phyloP scores from a whole-genome alignment of 73 alveolate genomes.

The Diophrys appendiculata region DNA sequence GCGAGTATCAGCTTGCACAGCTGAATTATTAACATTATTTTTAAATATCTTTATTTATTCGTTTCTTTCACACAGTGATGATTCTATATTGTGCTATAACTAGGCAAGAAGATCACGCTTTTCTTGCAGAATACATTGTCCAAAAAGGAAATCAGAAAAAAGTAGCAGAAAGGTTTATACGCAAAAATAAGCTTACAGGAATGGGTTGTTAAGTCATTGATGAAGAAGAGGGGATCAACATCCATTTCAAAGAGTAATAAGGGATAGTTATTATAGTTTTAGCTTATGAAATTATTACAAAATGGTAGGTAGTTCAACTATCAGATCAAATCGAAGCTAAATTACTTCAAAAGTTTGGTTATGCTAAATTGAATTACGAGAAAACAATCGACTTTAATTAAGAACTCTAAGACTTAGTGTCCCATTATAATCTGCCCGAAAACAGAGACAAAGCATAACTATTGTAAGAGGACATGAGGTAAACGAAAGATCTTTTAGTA shows the following conservation, averaged over 20 bases:
- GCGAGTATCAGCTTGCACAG: slow-evolving; percentile 46
- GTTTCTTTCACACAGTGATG: background rate
- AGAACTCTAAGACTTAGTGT: background rate
- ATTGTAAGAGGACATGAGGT: background rate
- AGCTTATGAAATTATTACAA: background rate
- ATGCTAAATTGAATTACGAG: background rate
- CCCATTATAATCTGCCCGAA: background rate
- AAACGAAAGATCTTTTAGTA: background rate
- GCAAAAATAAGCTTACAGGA: background rate
- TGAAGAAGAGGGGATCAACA: background rate
- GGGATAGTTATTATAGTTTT: background rate
- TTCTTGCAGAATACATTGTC: background rate
- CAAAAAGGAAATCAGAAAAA: background rate
- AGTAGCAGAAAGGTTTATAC: background rate
- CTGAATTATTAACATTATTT: slow-evolving; percentile 20
- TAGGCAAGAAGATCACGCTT: no score
- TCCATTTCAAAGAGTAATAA: background rate
- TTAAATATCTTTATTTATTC: background rate
- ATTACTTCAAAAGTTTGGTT: background rate
- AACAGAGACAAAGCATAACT: background rate
- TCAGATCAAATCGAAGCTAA: background rate
- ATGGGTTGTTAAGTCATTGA: background rate
- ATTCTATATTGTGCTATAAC: no score
- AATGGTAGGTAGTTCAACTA: background rate
- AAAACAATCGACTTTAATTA: background rate